A percentile compares a stretch with the other conserved stretches of the same genome.
phyloP scores from a whole-genome alignment of 352 stramenopile genomes.

The Pythium guiyangense region DNA sequence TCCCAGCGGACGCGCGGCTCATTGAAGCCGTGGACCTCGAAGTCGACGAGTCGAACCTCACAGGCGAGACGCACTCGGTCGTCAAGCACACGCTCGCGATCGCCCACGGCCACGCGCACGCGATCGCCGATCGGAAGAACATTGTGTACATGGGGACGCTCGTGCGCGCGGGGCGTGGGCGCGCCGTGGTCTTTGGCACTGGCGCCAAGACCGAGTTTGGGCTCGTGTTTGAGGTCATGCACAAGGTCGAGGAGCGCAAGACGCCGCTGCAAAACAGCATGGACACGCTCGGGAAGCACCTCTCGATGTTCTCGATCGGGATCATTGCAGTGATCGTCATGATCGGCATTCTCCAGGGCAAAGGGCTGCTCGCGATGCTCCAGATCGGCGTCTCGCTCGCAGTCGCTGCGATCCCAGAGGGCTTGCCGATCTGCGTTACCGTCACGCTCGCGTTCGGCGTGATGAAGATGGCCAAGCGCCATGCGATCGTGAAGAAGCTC shows the following conservation, averaged over 20 bases:
- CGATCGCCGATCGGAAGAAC: constrained; percentile 83
- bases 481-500: constrained; percentile 88
- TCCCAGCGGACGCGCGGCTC: constrained; percentile 90
- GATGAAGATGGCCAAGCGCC: constrained; percentile 84
- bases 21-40: constrained; percentile 85
- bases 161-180: constrained; percentile 87
- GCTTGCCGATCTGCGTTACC: constrained; percentile 77
- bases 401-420: constrained; percentile 74
- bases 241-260: constrained; percentile 91
- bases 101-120: constrained; percentile 57
- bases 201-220: constrained; percentile 95
- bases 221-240: constrained; percentile 93
- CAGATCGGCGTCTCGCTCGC: constrained; percentile 93
- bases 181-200: constrained; percentile 93
- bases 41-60: constrained; percentile 94
- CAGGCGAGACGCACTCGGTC: constrained; percentile 89
- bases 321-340: constrained; percentile 94
- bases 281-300: constrained; percentile 94
- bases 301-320: constrained; percentile 91
- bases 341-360: constrained; percentile 88
- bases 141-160: constrained; percentile 97
- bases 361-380: constrained; percentile 94
- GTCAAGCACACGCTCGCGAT: constrained; percentile 61
- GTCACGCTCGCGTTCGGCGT: constrained; percentile 75
- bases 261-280: constrained; percentile 94